Percentiles rank a stretch among this genome's conserved stretches.
Evolutionary conservation across 495 filamentous ascomycete species (phyloP).

Genomic region (Penicillium atrosanguineum): DNA sequence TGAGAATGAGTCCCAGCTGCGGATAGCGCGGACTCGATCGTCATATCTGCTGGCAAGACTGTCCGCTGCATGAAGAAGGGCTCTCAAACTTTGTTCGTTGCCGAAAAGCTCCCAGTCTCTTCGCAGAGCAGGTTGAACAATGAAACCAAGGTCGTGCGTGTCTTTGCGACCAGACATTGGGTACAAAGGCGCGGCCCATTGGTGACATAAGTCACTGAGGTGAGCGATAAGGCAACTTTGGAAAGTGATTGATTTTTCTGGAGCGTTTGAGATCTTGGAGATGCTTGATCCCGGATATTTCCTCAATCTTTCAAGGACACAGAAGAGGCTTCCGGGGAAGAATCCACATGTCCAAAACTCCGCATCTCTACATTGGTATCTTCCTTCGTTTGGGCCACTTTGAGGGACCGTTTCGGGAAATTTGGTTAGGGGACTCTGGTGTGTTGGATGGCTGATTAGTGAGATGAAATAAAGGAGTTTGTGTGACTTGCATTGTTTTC

Average conservation of each 20-base stretch:
- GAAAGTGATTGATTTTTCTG: background rate
- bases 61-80: slow-evolving; percentile 29
- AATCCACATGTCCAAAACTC: slow-evolving; percentile 47
- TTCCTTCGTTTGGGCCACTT: background rate
- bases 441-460: background rate
- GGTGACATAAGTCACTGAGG: slow-evolving; percentile 4
- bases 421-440: background rate
- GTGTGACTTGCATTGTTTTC: background rate
- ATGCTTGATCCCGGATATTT: background rate
- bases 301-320: background rate
- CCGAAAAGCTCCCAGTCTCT: slow-evolving; percentile 33
- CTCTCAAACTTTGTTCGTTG: slow-evolving; percentile 17
- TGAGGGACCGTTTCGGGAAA: background rate
- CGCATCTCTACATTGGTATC: slow-evolving; percentile 10
- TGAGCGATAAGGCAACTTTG: background rate
- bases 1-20: slow-evolving; percentile 32
- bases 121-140: slow-evolving; percentile 26
- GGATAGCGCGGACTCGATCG: slow-evolving; percentile 31
- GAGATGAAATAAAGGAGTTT: background rate
- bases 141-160: slow-evolving; percentile 48
- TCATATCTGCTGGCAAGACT: slow-evolving; percentile 36
- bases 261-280: background rate
- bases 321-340: slow-evolving; percentile 30
- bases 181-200: slow-evolving; percentile 16
- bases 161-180: slow-evolving; percentile 25